Percentiles rank a stretch among this genome's conserved stretches.
Evolutionary conservation across 176 grass and related monocot species (phyloP).

Genomic region (Puccinellia tenuiflora): DNA sequence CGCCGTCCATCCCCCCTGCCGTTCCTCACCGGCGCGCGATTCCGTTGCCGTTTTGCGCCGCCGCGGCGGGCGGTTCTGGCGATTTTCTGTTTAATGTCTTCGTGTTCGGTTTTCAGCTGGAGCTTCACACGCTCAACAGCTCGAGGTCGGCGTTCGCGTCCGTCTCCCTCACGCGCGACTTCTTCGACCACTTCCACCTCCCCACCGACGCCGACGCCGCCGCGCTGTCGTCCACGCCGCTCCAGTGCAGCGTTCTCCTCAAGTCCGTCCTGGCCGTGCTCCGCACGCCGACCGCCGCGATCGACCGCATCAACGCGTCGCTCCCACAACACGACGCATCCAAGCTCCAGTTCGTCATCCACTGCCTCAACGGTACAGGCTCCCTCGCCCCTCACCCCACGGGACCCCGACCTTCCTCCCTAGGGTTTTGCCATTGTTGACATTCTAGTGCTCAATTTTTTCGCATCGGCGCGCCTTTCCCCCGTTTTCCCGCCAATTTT

Average conservation of each 20-base stretch:
- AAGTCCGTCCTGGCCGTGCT: constrained; percentile 75
- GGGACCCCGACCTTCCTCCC: not conserved
- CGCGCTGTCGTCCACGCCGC: constrained; percentile 30
- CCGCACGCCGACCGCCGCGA: constrained; percentile 51
- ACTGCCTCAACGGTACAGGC: constrained; percentile 63
- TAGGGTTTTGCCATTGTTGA: not conserved
- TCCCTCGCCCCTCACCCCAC: not conserved
- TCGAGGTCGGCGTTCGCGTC: constrained; percentile 79
- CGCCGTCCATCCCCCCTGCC: not conserved
- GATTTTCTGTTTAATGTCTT: not conserved
- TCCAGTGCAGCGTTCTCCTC: constrained; percentile 82
- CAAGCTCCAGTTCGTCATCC: constrained; percentile 81
- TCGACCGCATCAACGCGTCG: constrained; percentile 52
- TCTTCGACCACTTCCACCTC: constrained; percentile 68
- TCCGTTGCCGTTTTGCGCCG: not conserved
- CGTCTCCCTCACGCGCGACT: constrained; percentile 55
- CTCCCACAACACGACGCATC: constrained; percentile 49
- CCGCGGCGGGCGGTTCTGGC: not conserved
- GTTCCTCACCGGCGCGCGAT: not conserved
- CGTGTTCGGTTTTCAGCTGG: constrained; percentile 37
- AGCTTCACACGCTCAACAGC: constrained; percentile 75
- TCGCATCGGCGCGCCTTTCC: not conserved
- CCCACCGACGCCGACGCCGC: constrained; percentile 5
- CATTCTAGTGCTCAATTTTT: not conserved
- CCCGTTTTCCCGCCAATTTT: constrained; percentile 13